Percentiles rank a stretch among this genome's conserved stretches.
Conservation (phyloP, 1,284 basidiomycete species). For the Boletus albobrunnescens region DNA sequence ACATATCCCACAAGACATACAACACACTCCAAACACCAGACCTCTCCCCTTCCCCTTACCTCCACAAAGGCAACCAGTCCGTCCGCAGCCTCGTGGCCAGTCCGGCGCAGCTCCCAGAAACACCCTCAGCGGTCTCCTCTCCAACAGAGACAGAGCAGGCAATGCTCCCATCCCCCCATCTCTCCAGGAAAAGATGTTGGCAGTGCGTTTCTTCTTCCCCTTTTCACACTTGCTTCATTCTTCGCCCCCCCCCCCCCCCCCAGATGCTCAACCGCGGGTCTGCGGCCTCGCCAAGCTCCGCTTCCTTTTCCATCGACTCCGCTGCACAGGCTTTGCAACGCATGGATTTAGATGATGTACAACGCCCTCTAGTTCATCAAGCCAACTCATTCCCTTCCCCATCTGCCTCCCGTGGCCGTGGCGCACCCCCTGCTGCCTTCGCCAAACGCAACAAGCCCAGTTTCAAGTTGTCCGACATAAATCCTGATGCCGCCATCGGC, state of each 20-base stretch:
- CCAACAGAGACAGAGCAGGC: slow-evolving; percentile 36
- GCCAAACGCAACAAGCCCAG: slow-evolving; percentile 53
- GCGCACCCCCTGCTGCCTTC: slow-evolving; percentile 38
- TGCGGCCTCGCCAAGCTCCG: slow-evolving; percentile 14
- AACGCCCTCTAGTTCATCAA: slow-evolving; percentile 24
- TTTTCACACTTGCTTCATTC: slow-evolving; percentile 3
- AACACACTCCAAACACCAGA: background rate
- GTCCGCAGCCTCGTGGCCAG: slow-evolving; percentile 17
- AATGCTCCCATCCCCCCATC: slow-evolving; percentile 80
- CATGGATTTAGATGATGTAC: slow-evolving; percentile 30
- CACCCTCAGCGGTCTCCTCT: slow-evolving; percentile 41
- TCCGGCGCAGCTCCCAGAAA: slow-evolving; percentile 18
- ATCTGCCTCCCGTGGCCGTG: slow-evolving; percentile 32
- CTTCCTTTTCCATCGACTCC: slow-evolving; percentile 35
- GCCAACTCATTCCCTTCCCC: slow-evolving; percentile 31
- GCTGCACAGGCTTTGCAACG: slow-evolving; percentile 42
- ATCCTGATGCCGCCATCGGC: slow-evolving; percentile 43
- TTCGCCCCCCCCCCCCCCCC: slow-evolving; percentile 6
- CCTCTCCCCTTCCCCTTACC: background rate
- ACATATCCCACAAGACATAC: background rate
- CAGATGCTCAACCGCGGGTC: slow-evolving; percentile 55
- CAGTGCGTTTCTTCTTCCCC: slow-evolving; percentile 44
- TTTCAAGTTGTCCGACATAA: slow-evolving; percentile 64
- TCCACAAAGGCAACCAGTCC: slow-evolving; percentile 14
- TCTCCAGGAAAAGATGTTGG: slow-evolving; percentile 91